A percentile compares a stretch with the other conserved stretches of the same genome.
Conservation (phyloP, 345 rosid genomes). For the Hibiscus mutabilis region DNA sequence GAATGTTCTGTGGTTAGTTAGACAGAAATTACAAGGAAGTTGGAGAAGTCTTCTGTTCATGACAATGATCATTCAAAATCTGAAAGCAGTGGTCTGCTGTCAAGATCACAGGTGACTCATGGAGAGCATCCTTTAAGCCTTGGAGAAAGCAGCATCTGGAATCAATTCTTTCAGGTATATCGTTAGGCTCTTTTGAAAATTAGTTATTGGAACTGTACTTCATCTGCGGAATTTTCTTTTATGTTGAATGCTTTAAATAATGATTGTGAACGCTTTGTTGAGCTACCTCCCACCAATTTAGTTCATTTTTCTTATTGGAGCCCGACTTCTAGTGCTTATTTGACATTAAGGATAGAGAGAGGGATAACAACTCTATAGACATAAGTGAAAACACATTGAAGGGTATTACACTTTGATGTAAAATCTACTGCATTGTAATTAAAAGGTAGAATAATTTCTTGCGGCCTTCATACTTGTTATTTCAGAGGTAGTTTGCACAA, state of each 20-base stretch:
- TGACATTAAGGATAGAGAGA: too few relatives aligned
- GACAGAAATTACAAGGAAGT: slow-evolving; percentile 84
- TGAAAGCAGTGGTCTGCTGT: slow-evolving; percentile 56
- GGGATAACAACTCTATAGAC: too few relatives aligned
- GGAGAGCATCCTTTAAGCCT: slow-evolving; percentile 98
- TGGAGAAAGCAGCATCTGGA: slow-evolving; percentile 88
- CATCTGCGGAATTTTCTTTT: background rate
- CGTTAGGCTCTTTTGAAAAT: background rate
- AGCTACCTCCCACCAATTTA: too few relatives aligned
- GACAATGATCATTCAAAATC: slow-evolving; percentile 37
- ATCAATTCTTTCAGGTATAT: slow-evolving; percentile 85
- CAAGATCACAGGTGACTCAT: slow-evolving; percentile 65
- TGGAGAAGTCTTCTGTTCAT: slow-evolving; percentile 44
- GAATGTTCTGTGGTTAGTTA: slow-evolving; percentile 65
- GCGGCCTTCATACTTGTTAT: background rate
- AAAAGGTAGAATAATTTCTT: too few relatives aligned
- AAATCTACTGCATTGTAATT: too few relatives aligned
- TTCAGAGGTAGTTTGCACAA: background rate
- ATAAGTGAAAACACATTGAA: too few relatives aligned
- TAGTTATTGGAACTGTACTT: background rate
- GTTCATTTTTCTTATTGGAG: too few relatives aligned
- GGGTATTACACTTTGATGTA: too few relatives aligned
- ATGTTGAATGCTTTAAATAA: background rate
- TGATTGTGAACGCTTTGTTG: too few relatives aligned
- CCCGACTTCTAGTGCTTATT: too few relatives aligned